A percentile compares a stretch with the other conserved stretches of the same genome.
These are phyloP conservation scores for Incumbomyces lentus DNA, from an alignment of 2,329 filamentous ascomycete genomes.

Conservation along the genomic window DNA sequence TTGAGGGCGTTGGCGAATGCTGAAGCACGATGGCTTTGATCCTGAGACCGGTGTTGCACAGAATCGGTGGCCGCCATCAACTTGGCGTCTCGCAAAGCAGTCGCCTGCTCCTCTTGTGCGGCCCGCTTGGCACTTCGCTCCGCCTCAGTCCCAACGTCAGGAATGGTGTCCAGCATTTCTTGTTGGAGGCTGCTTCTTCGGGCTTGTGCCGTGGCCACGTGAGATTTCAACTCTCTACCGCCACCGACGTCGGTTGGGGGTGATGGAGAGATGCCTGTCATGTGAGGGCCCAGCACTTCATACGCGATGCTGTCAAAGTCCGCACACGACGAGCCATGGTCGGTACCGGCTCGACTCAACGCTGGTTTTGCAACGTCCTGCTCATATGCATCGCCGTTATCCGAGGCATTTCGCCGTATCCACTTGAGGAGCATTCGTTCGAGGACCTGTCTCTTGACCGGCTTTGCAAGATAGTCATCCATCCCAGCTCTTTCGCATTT, in stretches of 20 bases:
- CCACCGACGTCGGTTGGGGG: neutral
- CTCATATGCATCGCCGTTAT: neutral
- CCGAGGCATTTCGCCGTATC: slow-evolving; percentile 33
- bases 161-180: slow-evolving; percentile 22
- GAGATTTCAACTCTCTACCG: too few relatives aligned
- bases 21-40: neutral
- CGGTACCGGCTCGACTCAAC: slow-evolving; percentile 9
- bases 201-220: slow-evolving; percentile 19
- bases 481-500: slow-evolving; percentile 65
- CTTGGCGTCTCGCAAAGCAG: slow-evolving; percentile 44
- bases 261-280: neutral
- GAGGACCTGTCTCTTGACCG: slow-evolving; percentile 56
- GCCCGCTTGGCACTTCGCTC: slow-evolving; percentile 38
- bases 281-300: slow-evolving; percentile 9
- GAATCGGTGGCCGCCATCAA: slow-evolving; percentile 38
- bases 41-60: neutral
- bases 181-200: slow-evolving; percentile 20
- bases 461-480: slow-evolving; percentile 67
- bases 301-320: slow-evolving; percentile 14
- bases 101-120: slow-evolving; percentile 46
- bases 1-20: neutral
- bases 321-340: slow-evolving; percentile 17
- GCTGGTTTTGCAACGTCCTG: slow-evolving; percentile 2
- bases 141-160: slow-evolving; percentile 26
- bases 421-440: slow-evolving; percentile 64